Evolutionary conservation across 495 filamentous ascomycete species (phyloP).

Genomic region (Hamigera avellanea): DNA sequence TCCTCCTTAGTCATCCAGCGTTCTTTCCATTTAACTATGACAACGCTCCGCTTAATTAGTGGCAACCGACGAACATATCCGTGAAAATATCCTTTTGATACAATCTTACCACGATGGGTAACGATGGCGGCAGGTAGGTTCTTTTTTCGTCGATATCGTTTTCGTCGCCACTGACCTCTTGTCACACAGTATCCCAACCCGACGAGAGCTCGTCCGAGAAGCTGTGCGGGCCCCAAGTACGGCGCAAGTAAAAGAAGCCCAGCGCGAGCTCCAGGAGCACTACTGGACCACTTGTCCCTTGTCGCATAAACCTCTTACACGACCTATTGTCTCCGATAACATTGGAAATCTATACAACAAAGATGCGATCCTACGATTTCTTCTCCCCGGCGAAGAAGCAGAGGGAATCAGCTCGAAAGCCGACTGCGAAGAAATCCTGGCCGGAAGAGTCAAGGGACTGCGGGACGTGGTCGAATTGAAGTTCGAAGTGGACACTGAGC

Average conservation of each 20-base stretch:
- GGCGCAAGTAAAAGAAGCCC: conserved; percentile 82
- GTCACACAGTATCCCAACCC: conserved; percentile 70
- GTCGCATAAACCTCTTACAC: conserved; percentile 58
- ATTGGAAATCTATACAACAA: conserved; percentile 89
- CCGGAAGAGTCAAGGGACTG: conserved; percentile 64
- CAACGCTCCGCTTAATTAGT: too few relatives aligned
- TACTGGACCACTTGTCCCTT: conserved; percentile 80
- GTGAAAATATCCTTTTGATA: background rate
- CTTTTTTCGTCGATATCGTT: conserved; percentile 6
- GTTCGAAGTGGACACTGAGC: conserved; percentile 48
- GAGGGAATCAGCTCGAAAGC: conserved; percentile 37
- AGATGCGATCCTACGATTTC: conserved; percentile 71
- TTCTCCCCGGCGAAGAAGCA: conserved; percentile 54
- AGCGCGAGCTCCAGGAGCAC: conserved; percentile 70
- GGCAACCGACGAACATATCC: conserved; percentile 8
- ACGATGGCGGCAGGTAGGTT: conserved; percentile 71
- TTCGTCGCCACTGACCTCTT: background rate
- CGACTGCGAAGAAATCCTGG: conserved; percentile 56
- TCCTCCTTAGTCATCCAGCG: conserved; percentile 11
- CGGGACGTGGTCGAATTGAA: conserved; percentile 85
- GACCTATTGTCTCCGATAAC: conserved; percentile 75
- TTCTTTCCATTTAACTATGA: background rate
- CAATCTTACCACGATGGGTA: conserved; percentile 58
- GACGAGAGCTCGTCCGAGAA: conserved; percentile 88
- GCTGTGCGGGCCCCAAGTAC: conserved; percentile 70